Conservation (phyloP, 2,329 filamentous ascomycete species). For the Talaromyces islandicus region DNA sequence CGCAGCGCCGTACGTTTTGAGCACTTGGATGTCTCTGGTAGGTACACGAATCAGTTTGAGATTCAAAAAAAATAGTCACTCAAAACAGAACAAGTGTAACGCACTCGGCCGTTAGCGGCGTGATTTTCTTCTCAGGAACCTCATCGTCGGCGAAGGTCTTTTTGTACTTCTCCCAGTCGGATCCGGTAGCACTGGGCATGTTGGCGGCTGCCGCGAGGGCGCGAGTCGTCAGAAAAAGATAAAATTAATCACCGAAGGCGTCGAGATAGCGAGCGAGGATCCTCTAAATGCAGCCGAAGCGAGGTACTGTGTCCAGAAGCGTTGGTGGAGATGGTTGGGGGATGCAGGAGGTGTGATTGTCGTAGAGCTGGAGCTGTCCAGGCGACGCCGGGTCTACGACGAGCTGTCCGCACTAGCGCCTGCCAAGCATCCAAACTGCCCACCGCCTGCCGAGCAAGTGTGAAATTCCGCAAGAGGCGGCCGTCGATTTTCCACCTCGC, state of each 20-base stretch:
- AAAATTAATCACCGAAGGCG: background rate
- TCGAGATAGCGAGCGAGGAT: background rate
- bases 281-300: background rate
- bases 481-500: conserved; percentile 13
- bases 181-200: conserved; percentile 90
- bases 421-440: conserved; percentile 30
- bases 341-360: conserved; percentile 2
- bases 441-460: conserved; percentile 30
- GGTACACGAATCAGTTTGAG: conserved; percentile 13
- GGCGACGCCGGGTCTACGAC: conserved; percentile 19
- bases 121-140: conserved; percentile 99
- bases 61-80: conserved; percentile 15
- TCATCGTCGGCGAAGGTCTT: conserved; percentile 97
- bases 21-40: conserved; percentile 89
- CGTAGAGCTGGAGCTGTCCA: conserved; percentile 21
- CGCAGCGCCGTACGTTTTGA: conserved; percentile 97
- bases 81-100: conserved; percentile 27
- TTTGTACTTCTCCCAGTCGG: conserved; percentile 97
- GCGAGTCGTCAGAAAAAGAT: background rate
- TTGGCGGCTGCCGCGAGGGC: conserved; percentile 28
- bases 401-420: conserved; percentile 33
- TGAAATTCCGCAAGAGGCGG: conserved; percentile 29
- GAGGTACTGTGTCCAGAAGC: background rate
- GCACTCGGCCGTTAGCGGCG: conserved; percentile 91
- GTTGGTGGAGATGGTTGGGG: background rate